Evolutionary conservation across 371 early-diverging fungal species (phyloP), one percentile per base, ranked within the genome.

Genomic region (Syncephalastrum racemosum): DNA sequence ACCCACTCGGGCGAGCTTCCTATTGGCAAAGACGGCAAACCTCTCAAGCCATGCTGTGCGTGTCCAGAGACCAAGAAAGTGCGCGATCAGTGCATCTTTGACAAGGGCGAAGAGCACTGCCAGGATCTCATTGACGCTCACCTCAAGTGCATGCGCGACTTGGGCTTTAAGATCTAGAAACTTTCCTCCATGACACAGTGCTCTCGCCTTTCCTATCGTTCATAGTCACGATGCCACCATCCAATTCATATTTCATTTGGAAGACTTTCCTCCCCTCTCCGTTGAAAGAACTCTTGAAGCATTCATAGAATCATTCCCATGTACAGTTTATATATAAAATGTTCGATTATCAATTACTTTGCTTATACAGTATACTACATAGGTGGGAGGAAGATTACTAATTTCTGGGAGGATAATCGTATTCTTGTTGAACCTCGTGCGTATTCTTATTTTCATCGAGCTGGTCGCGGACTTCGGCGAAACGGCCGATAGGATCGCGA

Each of bases 1-100:
- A 75, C 75, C 5, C 65, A 67, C 44, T 78, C 79, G 25, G 75
- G 79, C 48, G 62, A 67, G 51, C 67, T 79, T 18, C 79, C 79
- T 41, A 66, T 76, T 42, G 79, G 76, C 24, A 61, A 67, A 48
- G 85, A 85, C 53, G 85, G 84, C 53, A 84, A 85, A 56, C 83
- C 81, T 43, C 71, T 86, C 67, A 96, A 95, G 80, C 97, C 98
- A 20, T 97, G 98, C 84, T 96, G 97, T 67, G 93, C 93, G 12
- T 97, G 98, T 68, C 94, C 93, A 16, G 98, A 96, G 58, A 97
- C 98, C 12, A 90, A 95, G 63, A 90, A 88, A 68, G 85, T 76
- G 43, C 85, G 97, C 56, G 97, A 97, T 71, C 83, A 89, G 42
- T 98, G 98, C 63, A 89, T 92, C 47, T 83, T 98, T 53, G 78